These are phyloP conservation scores for Fusarium virguliforme DNA, from an alignment of 2,329 filamentous ascomycete species.

Conservation along the genomic window DNA sequence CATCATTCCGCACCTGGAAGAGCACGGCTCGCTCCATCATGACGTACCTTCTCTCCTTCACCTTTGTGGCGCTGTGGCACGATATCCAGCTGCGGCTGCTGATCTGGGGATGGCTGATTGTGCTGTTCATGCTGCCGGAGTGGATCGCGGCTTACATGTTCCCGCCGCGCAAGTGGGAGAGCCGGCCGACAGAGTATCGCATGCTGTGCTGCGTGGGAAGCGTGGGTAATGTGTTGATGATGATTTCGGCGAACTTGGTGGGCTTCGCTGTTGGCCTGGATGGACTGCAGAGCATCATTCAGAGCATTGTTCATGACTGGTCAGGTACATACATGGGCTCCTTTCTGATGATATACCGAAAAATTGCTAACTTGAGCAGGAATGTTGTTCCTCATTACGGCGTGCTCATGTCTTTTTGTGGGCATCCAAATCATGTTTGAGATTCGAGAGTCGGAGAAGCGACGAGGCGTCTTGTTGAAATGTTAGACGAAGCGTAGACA, in stretches of 20 bases:
- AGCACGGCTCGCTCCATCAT: slow-evolving; percentile 72
- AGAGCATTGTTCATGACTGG: slow-evolving; percentile 82
- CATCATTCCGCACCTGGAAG: slow-evolving; percentile 64
- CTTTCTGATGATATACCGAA: neutral
- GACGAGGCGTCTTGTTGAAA: slow-evolving; percentile 86
- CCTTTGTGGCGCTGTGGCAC: slow-evolving; percentile 98
- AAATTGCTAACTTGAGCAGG: slow-evolving; percentile 64
- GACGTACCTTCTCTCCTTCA: slow-evolving; percentile 91
- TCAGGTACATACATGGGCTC: slow-evolving; percentile 65
- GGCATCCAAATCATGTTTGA: slow-evolving; percentile 98
- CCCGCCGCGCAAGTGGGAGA: slow-evolving; percentile 79
- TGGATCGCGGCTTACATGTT: slow-evolving; percentile 81
- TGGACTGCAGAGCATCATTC: slow-evolving; percentile 83
- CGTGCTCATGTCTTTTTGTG: slow-evolving; percentile 84
- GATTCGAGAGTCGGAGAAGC: slow-evolving; percentile 85
- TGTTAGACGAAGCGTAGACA: slow-evolving; percentile 67
- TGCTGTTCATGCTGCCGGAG: slow-evolving; percentile 94
- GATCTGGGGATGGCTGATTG: slow-evolving; percentile 97
- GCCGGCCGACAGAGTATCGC: slow-evolving; percentile 80
- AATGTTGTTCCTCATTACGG: slow-evolving; percentile 78
- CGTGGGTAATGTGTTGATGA: slow-evolving; percentile 89
- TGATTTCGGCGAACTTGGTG: slow-evolving; percentile 95
- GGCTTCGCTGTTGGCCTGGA: slow-evolving; percentile 95
- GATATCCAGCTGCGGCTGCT: slow-evolving; percentile 93
- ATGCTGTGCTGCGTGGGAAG: slow-evolving; percentile 85